Evolutionary conservation across 768 basidiomycete species (phyloP).

Genomic region (Pisolithus tinctorius): DNA sequence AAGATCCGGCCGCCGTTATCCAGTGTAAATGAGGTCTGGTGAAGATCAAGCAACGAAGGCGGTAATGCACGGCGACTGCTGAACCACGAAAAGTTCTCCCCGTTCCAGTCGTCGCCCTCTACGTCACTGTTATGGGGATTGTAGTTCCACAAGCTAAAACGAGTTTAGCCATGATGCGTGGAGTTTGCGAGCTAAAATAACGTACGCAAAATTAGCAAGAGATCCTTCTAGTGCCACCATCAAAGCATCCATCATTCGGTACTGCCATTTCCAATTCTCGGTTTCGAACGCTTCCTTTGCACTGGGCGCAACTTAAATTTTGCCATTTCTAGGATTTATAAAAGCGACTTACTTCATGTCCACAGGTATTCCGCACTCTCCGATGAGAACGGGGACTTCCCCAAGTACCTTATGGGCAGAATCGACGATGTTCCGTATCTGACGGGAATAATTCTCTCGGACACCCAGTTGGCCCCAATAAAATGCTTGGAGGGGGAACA

Average conservation of each 20-base stretch:
- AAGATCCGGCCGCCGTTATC: constrained; percentile 83
- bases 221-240: constrained; percentile 73
- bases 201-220: constrained; percentile 82
- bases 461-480: constrained; percentile 85
- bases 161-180: not conserved
- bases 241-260: constrained; percentile 92
- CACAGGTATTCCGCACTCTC: constrained; percentile 94
- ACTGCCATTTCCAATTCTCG: constrained; percentile 76
- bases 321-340: not conserved
- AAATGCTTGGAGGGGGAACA: constrained; percentile 73
- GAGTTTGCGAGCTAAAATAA: constrained; percentile 9
- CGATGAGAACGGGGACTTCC: constrained; percentile 79
- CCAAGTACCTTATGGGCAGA: constrained; percentile 64
- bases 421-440: constrained; percentile 74
- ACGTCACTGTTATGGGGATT: constrained; percentile 80
- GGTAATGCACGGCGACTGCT: constrained; percentile 53
- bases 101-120: constrained; percentile 87
- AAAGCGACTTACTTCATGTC: constrained; percentile 77
- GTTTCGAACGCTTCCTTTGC: constrained; percentile 62
- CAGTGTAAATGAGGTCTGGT: constrained; percentile 59
- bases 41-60: constrained; percentile 45
- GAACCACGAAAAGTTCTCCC: constrained; percentile 98
- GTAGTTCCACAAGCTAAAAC: constrained; percentile 83
- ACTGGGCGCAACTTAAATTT: constrained; percentile 33
- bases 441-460: constrained; percentile 74